Percentiles rank a stretch among this genome's conserved stretches.
Evolutionary conservation across 257 asterid genomes (phyloP).

Genomic region (Gentiana dahurica): DNA sequence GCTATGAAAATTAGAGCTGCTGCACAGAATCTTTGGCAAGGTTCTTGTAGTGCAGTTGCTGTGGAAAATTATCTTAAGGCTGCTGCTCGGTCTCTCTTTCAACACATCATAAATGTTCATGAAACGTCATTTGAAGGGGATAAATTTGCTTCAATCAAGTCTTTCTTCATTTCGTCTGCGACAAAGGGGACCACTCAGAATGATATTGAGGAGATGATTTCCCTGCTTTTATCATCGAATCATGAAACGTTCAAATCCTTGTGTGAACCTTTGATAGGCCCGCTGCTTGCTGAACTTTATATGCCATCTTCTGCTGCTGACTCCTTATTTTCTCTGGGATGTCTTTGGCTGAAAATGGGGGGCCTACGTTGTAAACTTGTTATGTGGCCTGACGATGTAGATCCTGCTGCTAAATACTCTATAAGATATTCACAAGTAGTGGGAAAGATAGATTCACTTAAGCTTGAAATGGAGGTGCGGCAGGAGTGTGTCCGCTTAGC

Average conservation of each 20-base stretch:
- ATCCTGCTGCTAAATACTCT: slow-evolving; percentile 67
- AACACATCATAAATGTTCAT: slow-evolving; percentile 73
- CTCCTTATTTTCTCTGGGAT: slow-evolving; percentile 33
- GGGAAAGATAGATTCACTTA: slow-evolving; percentile 60
- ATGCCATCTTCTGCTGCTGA: slow-evolving; percentile 29
- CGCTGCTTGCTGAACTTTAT: slow-evolving; percentile 54
- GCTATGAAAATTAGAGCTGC: slow-evolving; percentile 61
- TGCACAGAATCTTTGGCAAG: slow-evolving; percentile 62
- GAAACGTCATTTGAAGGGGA: slow-evolving; percentile 51
- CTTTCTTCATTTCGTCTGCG: slow-evolving; percentile 23
- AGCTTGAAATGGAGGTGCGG: slow-evolving; percentile 66
- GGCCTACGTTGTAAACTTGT: slow-evolving; percentile 68
- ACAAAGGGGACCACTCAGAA: slow-evolving; percentile 20
- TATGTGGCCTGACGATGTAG: slow-evolving; percentile 54
- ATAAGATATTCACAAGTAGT: slow-evolving; percentile 50
- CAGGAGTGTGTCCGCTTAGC: slow-evolving; percentile 53
- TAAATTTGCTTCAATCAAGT: slow-evolving; percentile 38
- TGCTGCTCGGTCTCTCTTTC: slow-evolving; percentile 64
- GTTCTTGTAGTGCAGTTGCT: slow-evolving; percentile 28
- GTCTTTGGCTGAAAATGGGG: slow-evolving; percentile 55
- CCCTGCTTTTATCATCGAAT: slow-evolving; percentile 52
- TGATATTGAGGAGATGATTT: slow-evolving; percentile 26
- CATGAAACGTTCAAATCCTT: slow-evolving; percentile 45
- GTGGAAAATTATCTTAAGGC: slow-evolving; percentile 39
- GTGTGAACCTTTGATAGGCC: slow-evolving; percentile 43